Conservation (phyloP, 305 asterid genomes). For the Solanum hybrid region DNA sequence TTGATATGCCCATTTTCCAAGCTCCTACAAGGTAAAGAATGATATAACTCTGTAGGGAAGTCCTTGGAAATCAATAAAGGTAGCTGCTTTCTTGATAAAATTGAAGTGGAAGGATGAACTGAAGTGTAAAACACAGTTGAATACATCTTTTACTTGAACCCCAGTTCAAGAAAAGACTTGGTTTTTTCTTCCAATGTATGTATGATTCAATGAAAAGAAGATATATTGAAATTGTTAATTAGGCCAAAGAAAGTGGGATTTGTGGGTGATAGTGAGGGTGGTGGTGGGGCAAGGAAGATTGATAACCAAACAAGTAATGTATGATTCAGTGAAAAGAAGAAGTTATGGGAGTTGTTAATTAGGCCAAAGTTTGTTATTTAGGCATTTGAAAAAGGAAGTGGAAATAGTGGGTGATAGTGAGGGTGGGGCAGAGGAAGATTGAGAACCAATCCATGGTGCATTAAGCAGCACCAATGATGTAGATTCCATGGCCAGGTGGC, state of each 20-base stretch:
- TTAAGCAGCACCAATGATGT: conserved; percentile 26
- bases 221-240: neutral
- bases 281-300: neutral
- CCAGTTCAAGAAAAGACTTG: neutral
- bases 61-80: conserved; percentile 24
- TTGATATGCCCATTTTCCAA: conserved; percentile 20
- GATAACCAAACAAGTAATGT: neutral
- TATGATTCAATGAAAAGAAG: neutral
- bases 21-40: conserved; percentile 17
- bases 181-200: neutral
- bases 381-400: neutral
- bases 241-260: neutral
- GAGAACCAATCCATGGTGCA: conserved; percentile 34
- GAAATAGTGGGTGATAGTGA: neutral
- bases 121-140: conserved; percentile 40
- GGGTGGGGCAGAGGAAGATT: conserved; percentile 29
- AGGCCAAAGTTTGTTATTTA: neutral
- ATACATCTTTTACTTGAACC: conserved; percentile 18
- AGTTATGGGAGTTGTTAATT: neutral
- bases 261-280: neutral
- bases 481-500: conserved; percentile 40
- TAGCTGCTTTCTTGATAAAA: conserved; percentile 31
- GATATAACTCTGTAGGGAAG: conserved; percentile 26
- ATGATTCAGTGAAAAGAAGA: neutral
- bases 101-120: conserved; percentile 29